A percentile compares a stretch with the other conserved stretches of the same genome.
phyloP scores from a whole-genome alignment of 1,284 basidiomycete species.

The Coriolopsis trogii region DNA sequence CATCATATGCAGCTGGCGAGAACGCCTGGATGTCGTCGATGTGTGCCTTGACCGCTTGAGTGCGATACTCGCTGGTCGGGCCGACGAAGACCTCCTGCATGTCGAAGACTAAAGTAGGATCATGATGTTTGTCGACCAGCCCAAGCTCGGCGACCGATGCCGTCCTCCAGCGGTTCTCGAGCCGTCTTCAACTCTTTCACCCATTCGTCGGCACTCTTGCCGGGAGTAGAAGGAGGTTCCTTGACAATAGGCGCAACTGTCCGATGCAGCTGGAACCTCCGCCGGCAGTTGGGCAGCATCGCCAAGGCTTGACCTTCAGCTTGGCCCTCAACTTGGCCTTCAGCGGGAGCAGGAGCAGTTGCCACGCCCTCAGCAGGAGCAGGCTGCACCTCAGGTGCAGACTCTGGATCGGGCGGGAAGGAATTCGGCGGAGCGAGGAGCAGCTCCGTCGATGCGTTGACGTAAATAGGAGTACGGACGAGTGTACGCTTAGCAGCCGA shows the following conservation, averaged over 20 bases:
- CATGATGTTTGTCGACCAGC: constrained; percentile 87
- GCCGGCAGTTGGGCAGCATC: background rate
- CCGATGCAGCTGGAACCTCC: too few relatives aligned
- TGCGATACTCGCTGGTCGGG: constrained; percentile 58
- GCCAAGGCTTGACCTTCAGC: too few relatives aligned
- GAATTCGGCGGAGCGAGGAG: constrained; percentile 85
- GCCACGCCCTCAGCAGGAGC: constrained; percentile 16
- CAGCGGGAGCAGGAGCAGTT: constrained; percentile 17
- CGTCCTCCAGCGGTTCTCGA: constrained; percentile 66
- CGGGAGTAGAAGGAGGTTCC: constrained; percentile 28
- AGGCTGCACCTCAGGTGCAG: constrained; percentile 22
- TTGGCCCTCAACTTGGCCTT: constrained; percentile 10
- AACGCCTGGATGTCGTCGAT: constrained; percentile 76
- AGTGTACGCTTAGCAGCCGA: constrained; percentile 85
- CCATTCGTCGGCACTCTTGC: constrained; percentile 62
- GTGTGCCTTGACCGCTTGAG: constrained; percentile 63
- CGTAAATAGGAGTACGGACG: constrained; percentile 84
- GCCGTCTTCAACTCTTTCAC: constrained; percentile 64
- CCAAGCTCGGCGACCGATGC: constrained; percentile 66
- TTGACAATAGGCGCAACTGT: constrained; percentile 15
- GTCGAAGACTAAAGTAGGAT: constrained; percentile 90
- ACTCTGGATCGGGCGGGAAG: constrained; percentile 61
- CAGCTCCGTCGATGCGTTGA: constrained; percentile 88
- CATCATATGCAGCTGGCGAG: constrained; percentile 64
- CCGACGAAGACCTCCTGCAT: constrained; percentile 81